phyloP scores from a whole-genome alignment of 169 alveolate species.

The Besnoitia besnoiti region DNA sequence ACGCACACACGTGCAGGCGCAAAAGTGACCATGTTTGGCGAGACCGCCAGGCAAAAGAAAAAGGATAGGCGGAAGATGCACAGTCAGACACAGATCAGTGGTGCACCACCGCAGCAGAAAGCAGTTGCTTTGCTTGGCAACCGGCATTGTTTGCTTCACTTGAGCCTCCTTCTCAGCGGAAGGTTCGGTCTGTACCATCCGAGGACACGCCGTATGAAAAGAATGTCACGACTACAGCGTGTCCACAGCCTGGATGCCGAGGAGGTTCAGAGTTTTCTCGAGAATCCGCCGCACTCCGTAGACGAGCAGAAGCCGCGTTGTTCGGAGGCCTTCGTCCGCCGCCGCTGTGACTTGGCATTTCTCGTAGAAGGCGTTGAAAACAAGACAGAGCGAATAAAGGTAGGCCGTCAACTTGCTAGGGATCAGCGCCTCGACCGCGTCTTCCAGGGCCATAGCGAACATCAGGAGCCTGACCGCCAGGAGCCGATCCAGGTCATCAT shows the following conservation, averaged over 20 bases:
- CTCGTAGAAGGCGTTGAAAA: constrained; percentile 34
- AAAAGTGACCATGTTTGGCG: too few relatives aligned
- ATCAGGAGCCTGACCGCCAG: constrained; percentile 22
- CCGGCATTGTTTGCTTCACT: too few relatives aligned
- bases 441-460: neutral
- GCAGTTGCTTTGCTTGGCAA: too few relatives aligned
- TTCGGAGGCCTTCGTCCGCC: neutral
- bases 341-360: constrained; percentile 1
- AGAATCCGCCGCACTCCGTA: neutral
- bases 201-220: too few relatives aligned
- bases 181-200: too few relatives aligned
- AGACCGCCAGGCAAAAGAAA: too few relatives aligned
- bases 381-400: neutral
- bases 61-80: too few relatives aligned
- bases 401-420: constrained; percentile 38
- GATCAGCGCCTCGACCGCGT: neutral
- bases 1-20: too few relatives aligned
- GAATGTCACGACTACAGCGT: neutral
- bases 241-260: constrained; percentile 16
- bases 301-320: constrained; percentile 27
- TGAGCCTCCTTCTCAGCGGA: too few relatives aligned
- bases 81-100: too few relatives aligned
- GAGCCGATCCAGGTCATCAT: neutral
- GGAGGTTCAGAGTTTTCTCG: constrained; percentile 18
- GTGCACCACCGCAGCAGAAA: too few relatives aligned